Conservation (phyloP, 768 basidiomycete species). For the Suillus cothurnatus region DNA sequence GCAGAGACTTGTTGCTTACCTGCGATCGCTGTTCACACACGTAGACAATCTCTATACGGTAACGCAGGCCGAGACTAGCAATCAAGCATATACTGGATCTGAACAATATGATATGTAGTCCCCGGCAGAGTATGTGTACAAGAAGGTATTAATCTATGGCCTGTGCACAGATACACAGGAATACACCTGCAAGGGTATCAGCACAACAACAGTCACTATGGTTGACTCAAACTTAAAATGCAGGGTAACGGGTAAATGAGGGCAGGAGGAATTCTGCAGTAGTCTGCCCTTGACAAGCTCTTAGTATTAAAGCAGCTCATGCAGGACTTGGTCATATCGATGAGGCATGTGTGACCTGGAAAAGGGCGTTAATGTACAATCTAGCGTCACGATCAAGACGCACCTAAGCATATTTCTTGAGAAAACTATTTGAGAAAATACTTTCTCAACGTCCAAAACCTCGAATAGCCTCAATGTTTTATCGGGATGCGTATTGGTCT, state of each 20-base stretch:
- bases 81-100: background rate
- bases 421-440: conserved; percentile 82
- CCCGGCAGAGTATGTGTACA: background rate
- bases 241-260: background rate
- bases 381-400: conserved; percentile 22
- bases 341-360: conserved; percentile 76
- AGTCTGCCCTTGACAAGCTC: background rate
- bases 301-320: conserved; percentile 57
- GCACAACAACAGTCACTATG: background rate
- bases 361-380: background rate
- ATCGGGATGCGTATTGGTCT: conserved; percentile 7
- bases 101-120: background rate
- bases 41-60: background rate
- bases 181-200: background rate
- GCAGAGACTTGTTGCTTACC: background rate
- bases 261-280: background rate
- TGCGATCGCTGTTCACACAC: background rate
- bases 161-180: background rate
- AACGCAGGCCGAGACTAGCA: background rate
- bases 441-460: conserved; percentile 72
- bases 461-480: conserved; percentile 62
- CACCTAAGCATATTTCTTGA: conserved; percentile 82
- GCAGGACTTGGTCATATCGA: conserved; percentile 75
- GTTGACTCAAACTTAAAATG: background rate
- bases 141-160: background rate